phyloP scores from a whole-genome alignment of 768 basidiomycete species.

The Boletus bicolor region DNA sequence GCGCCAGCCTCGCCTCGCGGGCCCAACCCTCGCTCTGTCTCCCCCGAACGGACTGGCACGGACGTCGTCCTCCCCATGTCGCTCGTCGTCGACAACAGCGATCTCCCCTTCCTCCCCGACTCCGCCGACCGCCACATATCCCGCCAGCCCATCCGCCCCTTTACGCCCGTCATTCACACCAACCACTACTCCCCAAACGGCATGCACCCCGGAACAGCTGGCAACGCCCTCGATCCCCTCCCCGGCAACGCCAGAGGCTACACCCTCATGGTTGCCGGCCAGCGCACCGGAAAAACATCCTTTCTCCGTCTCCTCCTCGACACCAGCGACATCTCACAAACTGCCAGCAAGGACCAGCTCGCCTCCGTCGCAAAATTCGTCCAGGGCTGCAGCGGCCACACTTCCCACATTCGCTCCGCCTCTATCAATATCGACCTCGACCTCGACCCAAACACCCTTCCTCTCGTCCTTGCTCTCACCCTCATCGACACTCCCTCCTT shows the following conservation, averaged over 20 bases:
- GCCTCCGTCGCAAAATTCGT: slow-evolving; percentile 80
- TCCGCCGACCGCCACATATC: slow-evolving; percentile 32
- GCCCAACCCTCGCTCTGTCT: slow-evolving; percentile 42
- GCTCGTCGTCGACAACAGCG: slow-evolving; percentile 59
- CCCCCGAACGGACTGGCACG: slow-evolving; percentile 49
- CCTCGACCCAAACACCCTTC: slow-evolving; percentile 43
- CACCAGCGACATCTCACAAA: slow-evolving; percentile 64
- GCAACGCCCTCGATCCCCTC: slow-evolving; percentile 27
- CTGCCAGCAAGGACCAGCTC: slow-evolving; percentile 70
- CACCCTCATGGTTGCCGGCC: slow-evolving; percentile 80
- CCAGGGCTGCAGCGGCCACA: slow-evolving; percentile 69
- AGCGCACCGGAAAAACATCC: slow-evolving; percentile 81
- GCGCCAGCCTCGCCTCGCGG: slow-evolving; percentile 63
- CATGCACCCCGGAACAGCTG: slow-evolving; percentile 28
- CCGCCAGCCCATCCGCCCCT: slow-evolving; percentile 27
- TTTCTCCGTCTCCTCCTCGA: slow-evolving; percentile 84
- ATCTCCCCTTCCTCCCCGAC: slow-evolving; percentile 48
- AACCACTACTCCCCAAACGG: slow-evolving; percentile 25
- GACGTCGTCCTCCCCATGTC: slow-evolving; percentile 36
- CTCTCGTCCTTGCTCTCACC: slow-evolving; percentile 56
- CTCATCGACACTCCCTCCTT: slow-evolving; percentile 83
- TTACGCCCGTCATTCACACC: slow-evolving; percentile 24
- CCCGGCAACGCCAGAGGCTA: slow-evolving; percentile 37
- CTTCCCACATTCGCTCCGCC: slow-evolving; percentile 66
- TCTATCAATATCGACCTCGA: slow-evolving; percentile 70